These are phyloP conservation scores for Umbelopsis isabellina DNA, from an alignment of 192 early-diverging fungal genomes.

Conservation along the genomic window DNA sequence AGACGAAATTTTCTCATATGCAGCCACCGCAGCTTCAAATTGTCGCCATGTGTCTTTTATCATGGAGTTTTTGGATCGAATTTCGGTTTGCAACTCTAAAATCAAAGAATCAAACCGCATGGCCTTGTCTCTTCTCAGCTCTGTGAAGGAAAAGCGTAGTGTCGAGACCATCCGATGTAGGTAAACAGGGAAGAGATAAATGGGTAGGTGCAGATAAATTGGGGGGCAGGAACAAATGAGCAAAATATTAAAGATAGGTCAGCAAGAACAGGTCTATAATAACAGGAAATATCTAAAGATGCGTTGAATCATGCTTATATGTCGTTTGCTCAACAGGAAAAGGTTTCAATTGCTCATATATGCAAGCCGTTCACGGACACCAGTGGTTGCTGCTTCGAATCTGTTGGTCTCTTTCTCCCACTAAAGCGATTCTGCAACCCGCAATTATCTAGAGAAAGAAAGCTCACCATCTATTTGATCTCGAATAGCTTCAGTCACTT, in stretches of 20 bases:
- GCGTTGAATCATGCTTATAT: too few relatives aligned
- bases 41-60: constrained; percentile 19
- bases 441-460: background rate
- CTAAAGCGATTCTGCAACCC: background rate
- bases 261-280: background rate
- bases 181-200: too few relatives aligned
- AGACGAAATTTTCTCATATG: constrained; percentile 10
- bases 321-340: too few relatives aligned
- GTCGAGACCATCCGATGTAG: too few relatives aligned
- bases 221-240: background rate
- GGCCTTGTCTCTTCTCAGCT: constrained; percentile 16
- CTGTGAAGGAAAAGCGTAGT: background rate
- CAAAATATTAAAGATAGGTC: background rate
- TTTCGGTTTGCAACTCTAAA: constrained; percentile 10
- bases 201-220: too few relatives aligned
- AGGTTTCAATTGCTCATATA: too few relatives aligned
- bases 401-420: too few relatives aligned
- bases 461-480: constrained; percentile 19
- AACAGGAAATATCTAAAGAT: too few relatives aligned
- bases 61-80: background rate
- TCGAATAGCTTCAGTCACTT: constrained; percentile 21
- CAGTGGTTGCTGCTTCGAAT: too few relatives aligned
- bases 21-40: constrained; percentile 10
- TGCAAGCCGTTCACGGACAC: too few relatives aligned
- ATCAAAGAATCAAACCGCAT: constrained; percentile 15